Percentiles rank a stretch among this genome's conserved stretches.
These are phyloP conservation scores for Pisolithus thermaeus DNA, from an alignment of 1,284 basidiomycete species.

Conservation along the genomic window DNA sequence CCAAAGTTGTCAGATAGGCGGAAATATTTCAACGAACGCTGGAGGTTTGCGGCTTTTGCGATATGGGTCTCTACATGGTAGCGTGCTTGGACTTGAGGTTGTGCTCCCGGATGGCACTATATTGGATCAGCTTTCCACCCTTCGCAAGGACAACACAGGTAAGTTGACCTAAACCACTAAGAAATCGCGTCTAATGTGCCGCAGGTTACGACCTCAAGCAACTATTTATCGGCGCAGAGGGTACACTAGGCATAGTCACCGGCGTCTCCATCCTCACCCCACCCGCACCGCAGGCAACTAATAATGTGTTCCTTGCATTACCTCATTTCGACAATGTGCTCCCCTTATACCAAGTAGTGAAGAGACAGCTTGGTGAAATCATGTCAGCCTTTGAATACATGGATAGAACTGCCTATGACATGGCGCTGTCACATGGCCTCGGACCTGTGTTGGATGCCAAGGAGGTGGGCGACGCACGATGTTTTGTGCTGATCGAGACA, in stretches of 20 bases:
- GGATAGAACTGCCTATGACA: constrained; percentile 83
- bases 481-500: constrained; percentile 93
- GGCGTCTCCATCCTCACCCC: constrained; percentile 96
- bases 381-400: constrained; percentile 98
- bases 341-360: constrained; percentile 64
- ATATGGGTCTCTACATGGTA: constrained; percentile 94
- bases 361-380: constrained; percentile 86
- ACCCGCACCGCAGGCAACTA: constrained; percentile 78
- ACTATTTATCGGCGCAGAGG: constrained; percentile 97
- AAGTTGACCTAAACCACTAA: constrained; percentile 11
- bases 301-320: constrained; percentile 72
- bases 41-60: constrained; percentile 91
- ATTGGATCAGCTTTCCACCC: constrained; percentile 73
- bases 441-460: constrained; percentile 60
- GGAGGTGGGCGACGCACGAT: constrained; percentile 72
- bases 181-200: background rate
- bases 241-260: constrained; percentile 93
- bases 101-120: constrained; percentile 97
- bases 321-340: constrained; percentile 71
- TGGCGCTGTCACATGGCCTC: constrained; percentile 75
- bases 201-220: constrained; percentile 98
- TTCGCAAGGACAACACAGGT: constrained; percentile 99
- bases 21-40: constrained; percentile 96
- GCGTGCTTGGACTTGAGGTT: constrained; percentile 95
- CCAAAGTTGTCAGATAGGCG: constrained; percentile 91